Percentiles rank a stretch among this genome's conserved stretches.
Conservation (phyloP, 1,139 yeast genomes). For the Blastobotrys proliferans region DNA sequence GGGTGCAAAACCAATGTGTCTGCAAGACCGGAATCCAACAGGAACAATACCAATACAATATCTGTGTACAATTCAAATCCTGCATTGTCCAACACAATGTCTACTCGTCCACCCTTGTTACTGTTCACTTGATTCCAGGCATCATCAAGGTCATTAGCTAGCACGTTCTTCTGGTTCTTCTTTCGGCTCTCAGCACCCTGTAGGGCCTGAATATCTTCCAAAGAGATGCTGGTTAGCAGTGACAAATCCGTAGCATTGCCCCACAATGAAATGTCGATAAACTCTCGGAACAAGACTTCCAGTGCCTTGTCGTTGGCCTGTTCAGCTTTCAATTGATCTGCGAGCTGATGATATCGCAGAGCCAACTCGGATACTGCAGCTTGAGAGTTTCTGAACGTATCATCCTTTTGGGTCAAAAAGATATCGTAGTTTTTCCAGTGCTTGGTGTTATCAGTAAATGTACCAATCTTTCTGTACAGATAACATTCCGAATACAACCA, state of each 20-base stretch:
- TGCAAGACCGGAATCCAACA: slow-evolving; percentile 66
- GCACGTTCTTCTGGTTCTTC: slow-evolving; percentile 75
- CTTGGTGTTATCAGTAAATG: slow-evolving; percentile 39
- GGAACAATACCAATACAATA: slow-evolving; percentile 65
- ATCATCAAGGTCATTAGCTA: slow-evolving; percentile 65
- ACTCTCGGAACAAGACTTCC: slow-evolving; percentile 51
- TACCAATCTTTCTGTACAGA: slow-evolving; percentile 64
- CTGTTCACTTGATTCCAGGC: slow-evolving; percentile 53
- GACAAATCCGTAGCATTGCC: slow-evolving; percentile 97
- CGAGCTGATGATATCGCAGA: slow-evolving; percentile 54
- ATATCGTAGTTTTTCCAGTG: slow-evolving; percentile 65
- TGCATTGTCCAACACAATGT: slow-evolving; percentile 87
- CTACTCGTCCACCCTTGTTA: slow-evolving; percentile 51
- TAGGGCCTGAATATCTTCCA: slow-evolving; percentile 83
- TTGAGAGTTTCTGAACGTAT: slow-evolving; percentile 70
- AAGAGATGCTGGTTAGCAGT: slow-evolving; percentile 57
- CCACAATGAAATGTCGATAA: slow-evolving; percentile 88
- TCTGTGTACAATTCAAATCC: slow-evolving; percentile 95
- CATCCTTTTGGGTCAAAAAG: slow-evolving; percentile 63
- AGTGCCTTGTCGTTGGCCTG: slow-evolving; percentile 39
- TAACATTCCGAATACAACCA: slow-evolving; percentile 90
- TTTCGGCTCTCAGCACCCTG: slow-evolving; percentile 89
- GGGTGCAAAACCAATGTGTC: slow-evolving; percentile 73
- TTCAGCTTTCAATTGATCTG: slow-evolving; percentile 36
- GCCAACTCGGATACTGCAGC: slow-evolving; percentile 82